phyloP scores from a whole-genome alignment of 495 filamentous ascomycete species.

The Trichoderma gamsii region DNA sequence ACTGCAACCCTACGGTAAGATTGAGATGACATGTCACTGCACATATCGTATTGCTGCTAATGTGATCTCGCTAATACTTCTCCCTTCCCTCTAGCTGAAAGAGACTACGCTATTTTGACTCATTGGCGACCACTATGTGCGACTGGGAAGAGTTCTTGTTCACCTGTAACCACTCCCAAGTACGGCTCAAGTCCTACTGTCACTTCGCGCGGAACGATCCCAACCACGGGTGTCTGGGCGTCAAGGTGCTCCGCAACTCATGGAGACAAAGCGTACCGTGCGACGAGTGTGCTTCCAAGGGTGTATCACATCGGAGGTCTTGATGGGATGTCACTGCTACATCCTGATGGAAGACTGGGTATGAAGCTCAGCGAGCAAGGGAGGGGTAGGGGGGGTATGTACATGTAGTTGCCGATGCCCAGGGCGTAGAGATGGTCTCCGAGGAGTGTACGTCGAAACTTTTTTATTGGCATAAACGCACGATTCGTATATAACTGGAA shows the following conservation, averaged over 20 bases:
- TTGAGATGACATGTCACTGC: too few species aligned
- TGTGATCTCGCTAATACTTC: neutral
- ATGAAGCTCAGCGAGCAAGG: neutral
- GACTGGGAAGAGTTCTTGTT: slow-evolving; percentile 60
- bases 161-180: slow-evolving; percentile 49
- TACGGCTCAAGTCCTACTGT: slow-evolving; percentile 57
- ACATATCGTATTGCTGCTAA: neutral
- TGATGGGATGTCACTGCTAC: neutral
- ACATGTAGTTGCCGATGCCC: neutral
- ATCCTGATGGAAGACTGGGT: neutral
- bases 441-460: neutral
- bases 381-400: neutral
- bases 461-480: neutral
- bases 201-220: slow-evolving; percentile 64
- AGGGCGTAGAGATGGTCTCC: neutral
- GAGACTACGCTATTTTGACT: neutral
- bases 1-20: too few species aligned
- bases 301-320: neutral
- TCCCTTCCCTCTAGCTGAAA: neutral
- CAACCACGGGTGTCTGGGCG: slow-evolving; percentile 54
- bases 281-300: slow-evolving; percentile 29
- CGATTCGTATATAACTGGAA: neutral
- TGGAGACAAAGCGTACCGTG: slow-evolving; percentile 47
- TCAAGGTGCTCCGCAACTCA: slow-evolving; percentile 51
- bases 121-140: slow-evolving; percentile 45